Conservation (phyloP, 2,329 filamentous ascomycete species). For the Epichloe typhina region DNA sequence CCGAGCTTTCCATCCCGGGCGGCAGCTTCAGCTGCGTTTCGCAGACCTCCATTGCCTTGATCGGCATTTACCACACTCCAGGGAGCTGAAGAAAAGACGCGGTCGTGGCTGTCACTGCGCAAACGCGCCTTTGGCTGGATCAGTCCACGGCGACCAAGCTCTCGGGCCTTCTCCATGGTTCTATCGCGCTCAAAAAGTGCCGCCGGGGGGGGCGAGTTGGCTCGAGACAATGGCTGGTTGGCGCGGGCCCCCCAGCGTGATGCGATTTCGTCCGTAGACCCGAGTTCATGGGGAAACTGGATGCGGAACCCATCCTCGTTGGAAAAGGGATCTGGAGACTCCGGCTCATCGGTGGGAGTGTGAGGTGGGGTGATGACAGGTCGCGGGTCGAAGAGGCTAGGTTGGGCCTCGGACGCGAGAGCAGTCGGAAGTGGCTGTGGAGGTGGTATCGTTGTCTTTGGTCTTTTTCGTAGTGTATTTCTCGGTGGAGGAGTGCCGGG, state of each 20-base stretch:
- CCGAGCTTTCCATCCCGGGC: conserved; percentile 53
- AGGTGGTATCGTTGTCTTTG: conserved; percentile 16
- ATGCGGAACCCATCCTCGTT: conserved; percentile 46
- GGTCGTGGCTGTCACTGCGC: conserved; percentile 51
- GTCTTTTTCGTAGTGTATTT: conserved; percentile 17
- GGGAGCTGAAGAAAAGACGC: conserved; percentile 60
- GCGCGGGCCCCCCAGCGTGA: conserved; percentile 63
- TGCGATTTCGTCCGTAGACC: conserved; percentile 58
- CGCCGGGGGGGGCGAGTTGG: conserved; percentile 60
- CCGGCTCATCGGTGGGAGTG: conserved; percentile 37
- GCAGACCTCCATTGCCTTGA: conserved; percentile 83
- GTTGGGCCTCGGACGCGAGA: conserved; percentile 24
- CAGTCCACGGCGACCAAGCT: conserved; percentile 43
- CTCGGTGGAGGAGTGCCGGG: conserved; percentile 36
- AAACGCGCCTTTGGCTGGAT: conserved; percentile 37
- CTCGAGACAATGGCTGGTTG: conserved; percentile 68
- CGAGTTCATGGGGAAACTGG: conserved; percentile 39
- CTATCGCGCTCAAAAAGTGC: conserved; percentile 59
- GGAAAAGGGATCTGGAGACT: conserved; percentile 34
- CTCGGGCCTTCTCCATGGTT: conserved; percentile 42
- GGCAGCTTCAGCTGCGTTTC: conserved; percentile 75
- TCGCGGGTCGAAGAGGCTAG: conserved; percentile 39
- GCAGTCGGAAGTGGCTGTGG: conserved; percentile 12
- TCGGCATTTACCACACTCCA: conserved; percentile 79
- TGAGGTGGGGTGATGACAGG: conserved; percentile 40